phyloP scores from a whole-genome alignment of 345 rosid genomes.

The Psidium guajava region DNA sequence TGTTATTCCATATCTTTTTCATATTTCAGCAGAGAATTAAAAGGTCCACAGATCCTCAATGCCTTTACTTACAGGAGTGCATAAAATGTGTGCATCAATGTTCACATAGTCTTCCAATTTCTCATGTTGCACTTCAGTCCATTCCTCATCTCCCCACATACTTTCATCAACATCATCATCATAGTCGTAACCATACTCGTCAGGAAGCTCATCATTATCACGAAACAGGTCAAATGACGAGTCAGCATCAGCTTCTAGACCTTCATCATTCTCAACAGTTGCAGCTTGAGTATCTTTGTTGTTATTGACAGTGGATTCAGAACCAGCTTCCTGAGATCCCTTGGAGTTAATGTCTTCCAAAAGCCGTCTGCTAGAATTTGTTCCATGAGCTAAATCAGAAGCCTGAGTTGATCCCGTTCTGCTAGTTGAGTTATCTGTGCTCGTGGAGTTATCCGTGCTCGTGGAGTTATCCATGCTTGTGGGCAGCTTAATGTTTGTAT shows the following conservation, averaged over 20 bases:
- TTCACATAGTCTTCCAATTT: constrained; percentile 85
- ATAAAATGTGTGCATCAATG: constrained; percentile 80
- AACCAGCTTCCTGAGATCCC: constrained; percentile 31
- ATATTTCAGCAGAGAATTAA: not conserved
- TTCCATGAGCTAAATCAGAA: constrained; percentile 24
- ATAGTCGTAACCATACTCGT: constrained; percentile 85
- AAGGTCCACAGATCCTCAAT: not conserved
- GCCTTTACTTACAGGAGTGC: constrained; percentile 77
- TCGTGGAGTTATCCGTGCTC: constrained; percentile 21
- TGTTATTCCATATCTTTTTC: not conserved
- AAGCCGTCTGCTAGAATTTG: constrained; percentile 64
- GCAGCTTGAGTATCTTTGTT: constrained; percentile 36
- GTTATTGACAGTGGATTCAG: constrained; percentile 29
- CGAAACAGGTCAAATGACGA: constrained; percentile 84
- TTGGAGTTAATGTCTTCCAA: constrained; percentile 49
- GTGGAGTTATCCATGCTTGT: constrained; percentile 26
- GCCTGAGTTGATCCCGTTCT: constrained; percentile 18
- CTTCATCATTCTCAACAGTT: constrained; percentile 77
- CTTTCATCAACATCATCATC: constrained; percentile 83
- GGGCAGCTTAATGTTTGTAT: constrained; percentile 25
- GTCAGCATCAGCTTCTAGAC: constrained; percentile 86
- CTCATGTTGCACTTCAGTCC: constrained; percentile 80
- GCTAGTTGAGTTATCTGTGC: not conserved
- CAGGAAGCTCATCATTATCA: constrained; percentile 80
- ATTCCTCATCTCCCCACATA: constrained; percentile 98